Evolutionary conservation across 805 yeast genomes (phyloP).

Genomic region (Teunomyces pallodes): DNA sequence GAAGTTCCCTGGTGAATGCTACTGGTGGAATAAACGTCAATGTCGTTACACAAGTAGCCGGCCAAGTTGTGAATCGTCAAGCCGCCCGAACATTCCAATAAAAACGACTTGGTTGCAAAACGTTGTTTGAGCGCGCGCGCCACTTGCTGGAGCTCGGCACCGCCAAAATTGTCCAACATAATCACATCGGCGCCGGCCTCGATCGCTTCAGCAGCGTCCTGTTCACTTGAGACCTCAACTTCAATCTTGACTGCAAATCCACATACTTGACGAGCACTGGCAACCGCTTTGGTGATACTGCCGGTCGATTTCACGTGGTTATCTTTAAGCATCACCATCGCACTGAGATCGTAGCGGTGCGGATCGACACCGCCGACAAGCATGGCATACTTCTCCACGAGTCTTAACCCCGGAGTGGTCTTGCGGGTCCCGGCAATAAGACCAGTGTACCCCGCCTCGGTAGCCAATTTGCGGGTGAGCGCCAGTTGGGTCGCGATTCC

Average conservation of each 20-base stretch:
- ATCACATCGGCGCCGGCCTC: conserved; percentile 93
- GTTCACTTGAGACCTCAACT: conserved; percentile 84
- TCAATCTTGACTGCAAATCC: conserved; percentile 91
- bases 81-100: conserved; percentile 93
- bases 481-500: conserved; percentile 83
- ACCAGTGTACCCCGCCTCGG: conserved; percentile 69
- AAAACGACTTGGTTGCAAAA: conserved; percentile 53
- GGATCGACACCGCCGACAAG: conserved; percentile 92
- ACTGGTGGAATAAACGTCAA: conserved; percentile 89
- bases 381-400: conserved; percentile 91
- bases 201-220: conserved; percentile 89
- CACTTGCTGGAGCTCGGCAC: conserved; percentile 59
- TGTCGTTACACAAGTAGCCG: conserved; percentile 66
- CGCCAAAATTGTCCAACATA: conserved; percentile 87
- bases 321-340: conserved; percentile 96
- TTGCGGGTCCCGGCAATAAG: conserved; percentile 93
- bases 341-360: conserved; percentile 85
- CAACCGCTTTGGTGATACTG: conserved; percentile 81
- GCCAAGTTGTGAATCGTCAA: conserved; percentile 66
- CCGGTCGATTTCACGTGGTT: conserved; percentile 93
- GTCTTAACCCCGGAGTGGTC: conserved; percentile 94
- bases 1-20: conserved; percentile 90
- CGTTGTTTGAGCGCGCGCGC: conserved; percentile 59
- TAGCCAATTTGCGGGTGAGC: conserved; percentile 57
- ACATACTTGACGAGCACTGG: conserved; percentile 71